phyloP scores from a whole-genome alignment of 78 protist genomes.

The Dictyostelium brefeldianum region DNA sequence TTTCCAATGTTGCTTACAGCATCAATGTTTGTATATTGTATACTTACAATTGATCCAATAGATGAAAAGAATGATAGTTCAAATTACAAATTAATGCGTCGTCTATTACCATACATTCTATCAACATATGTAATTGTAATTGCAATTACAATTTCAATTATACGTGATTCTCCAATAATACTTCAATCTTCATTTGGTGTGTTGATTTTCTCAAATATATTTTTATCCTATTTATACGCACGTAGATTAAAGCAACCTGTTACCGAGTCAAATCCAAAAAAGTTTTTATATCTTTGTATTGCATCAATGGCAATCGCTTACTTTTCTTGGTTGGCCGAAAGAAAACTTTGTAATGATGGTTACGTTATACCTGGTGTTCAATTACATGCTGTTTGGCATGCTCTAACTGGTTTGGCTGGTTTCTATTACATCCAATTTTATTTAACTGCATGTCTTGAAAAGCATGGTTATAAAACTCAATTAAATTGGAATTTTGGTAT shows the following conservation, averaged over 20 bases:
- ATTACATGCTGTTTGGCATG: constrained; percentile 71
- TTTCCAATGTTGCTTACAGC: constrained; percentile 76
- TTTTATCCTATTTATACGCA: background rate
- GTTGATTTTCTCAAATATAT: background rate
- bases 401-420: constrained; percentile 58
- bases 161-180: constrained; percentile 52
- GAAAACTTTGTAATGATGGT: constrained; percentile 59
- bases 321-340: constrained; percentile 57
- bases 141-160: constrained; percentile 41
- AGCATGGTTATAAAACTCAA: constrained; percentile 38
- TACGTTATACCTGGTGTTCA: constrained; percentile 77
- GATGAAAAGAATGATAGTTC: constrained; percentile 1
- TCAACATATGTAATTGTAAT: constrained; percentile 5
- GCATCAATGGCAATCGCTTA: constrained; percentile 53
- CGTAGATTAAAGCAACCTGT: background rate
- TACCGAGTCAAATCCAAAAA: constrained; percentile 20
- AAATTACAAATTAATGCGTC: constrained; percentile 28
- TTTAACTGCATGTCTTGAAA: constrained; percentile 30
- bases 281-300: constrained; percentile 9
- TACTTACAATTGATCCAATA: constrained; percentile 42
- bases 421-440: constrained; percentile 61
- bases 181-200: constrained; percentile 58
- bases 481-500: constrained; percentile 43
- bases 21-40: constrained; percentile 46
- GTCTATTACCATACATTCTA: constrained; percentile 21